These are phyloP conservation scores for Penicillium sp. DNA, from an alignment of 2,329 filamentous ascomycete genomes.

Conservation along the genomic window DNA sequence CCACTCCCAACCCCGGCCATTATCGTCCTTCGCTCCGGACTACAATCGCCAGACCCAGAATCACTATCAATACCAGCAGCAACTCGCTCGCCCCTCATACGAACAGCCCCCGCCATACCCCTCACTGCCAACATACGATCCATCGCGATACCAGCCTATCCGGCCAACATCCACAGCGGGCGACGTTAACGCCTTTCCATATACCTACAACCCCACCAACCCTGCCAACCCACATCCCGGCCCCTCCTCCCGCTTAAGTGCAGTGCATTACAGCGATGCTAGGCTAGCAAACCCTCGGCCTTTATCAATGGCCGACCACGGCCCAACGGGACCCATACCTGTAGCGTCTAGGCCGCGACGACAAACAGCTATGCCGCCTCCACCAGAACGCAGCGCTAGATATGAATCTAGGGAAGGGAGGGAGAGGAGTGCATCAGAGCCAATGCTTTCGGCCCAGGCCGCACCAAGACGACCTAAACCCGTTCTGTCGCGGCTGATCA, in stretches of 20 bases:
- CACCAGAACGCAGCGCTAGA: neutral
- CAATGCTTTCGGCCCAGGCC: slow-evolving; percentile 12
- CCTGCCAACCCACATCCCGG: slow-evolving; percentile 7
- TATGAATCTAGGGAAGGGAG: slow-evolving; percentile 11
- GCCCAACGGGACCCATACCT: neutral
- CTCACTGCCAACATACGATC: slow-evolving; percentile 35
- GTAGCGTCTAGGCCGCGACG: slow-evolving; percentile 1
- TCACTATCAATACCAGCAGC: slow-evolving; percentile 9
- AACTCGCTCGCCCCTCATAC: slow-evolving; percentile 18
- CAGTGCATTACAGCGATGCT: slow-evolving; percentile 20
- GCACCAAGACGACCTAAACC: slow-evolving; percentile 33
- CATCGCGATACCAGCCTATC: slow-evolving; percentile 32
- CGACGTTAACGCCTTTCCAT: slow-evolving; percentile 2
- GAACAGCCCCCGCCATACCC: slow-evolving; percentile 32
- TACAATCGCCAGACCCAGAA: slow-evolving; percentile 17
- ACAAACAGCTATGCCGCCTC: slow-evolving; percentile 15
- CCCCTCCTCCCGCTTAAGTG: slow-evolving; percentile 23
- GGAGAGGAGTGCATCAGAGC: slow-evolving; percentile 24
- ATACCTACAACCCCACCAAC: slow-evolving; percentile 6
- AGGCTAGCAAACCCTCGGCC: slow-evolving; percentile 19
- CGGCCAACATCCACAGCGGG: slow-evolving; percentile 12
- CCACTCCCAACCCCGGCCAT: slow-evolving; percentile 23
- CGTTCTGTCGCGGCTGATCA: slow-evolving; percentile 37
- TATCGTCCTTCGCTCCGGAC: slow-evolving; percentile 28
- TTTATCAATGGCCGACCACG: slow-evolving; percentile 3